Evolutionary conservation across 192 early-diverging fungal genomes (phyloP), one percentile per base, ranked within the genome.

Genomic region (Backusella circina): DNA sequence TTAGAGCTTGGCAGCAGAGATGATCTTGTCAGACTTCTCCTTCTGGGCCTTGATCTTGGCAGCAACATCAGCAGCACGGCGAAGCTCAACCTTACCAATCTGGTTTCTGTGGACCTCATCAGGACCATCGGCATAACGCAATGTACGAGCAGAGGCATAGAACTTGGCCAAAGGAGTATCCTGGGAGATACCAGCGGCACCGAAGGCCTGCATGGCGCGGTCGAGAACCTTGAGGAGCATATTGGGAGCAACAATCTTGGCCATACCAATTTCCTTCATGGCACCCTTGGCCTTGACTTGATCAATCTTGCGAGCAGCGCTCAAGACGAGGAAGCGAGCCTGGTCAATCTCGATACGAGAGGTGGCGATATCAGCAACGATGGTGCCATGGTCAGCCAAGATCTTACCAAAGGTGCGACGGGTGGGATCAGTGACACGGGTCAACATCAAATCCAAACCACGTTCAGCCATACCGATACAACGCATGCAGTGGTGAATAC

Each of bases 401-500:
- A 90, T 72, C 80, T 94, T 94, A 30, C 96, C 96, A 82, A 99
- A 99, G 0, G 97, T 94, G 21, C 89, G 85, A 65, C 95, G 92
- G 3, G 88, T 77, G 12, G 91, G 90, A 79, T 90, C 88, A 30
- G 95, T 95, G 9, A 95, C 90, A 65, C 97, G 91, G 2, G 83
- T 75, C 32, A 99, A 75, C 89, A 96, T 95, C 67, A 89, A 86
- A 69, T 96, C 96, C 71, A 99, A 82, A 13, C 92, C 94, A 75
- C 97, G 91, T 81, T 98, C 97, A 39, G 93, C 96, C 84, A 95
- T 88, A 33, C 98, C 98, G 71, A 99, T 93, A 12, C 90, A 85
- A 38, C 97, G 93, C 97, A 98, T 98, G 84, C 96, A 98, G 86
- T 98, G 97, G 88, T 99, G 98, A 83, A 98, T 95, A 67, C 97